Percentiles rank a stretch among this genome's conserved stretches.
Conservation (phyloP, 1,284 basidiomycete species). For the Stereum hirsutum region DNA sequence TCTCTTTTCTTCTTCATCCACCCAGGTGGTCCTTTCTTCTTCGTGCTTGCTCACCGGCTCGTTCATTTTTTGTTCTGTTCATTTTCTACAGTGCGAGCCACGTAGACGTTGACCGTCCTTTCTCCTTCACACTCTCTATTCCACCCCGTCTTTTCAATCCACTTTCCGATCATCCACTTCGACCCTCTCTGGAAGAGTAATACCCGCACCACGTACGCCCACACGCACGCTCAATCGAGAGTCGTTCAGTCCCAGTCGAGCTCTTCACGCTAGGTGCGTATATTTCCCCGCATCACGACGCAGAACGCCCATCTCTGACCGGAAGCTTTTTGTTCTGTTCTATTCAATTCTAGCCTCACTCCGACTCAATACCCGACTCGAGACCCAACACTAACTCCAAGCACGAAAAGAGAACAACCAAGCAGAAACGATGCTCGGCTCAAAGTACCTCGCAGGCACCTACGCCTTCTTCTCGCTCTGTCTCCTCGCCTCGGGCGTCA, state of each 20-base stretch:
- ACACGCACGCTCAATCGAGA: constrained; percentile 2
- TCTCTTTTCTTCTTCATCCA: constrained; percentile 19
- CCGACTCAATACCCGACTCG: too few relatives aligned
- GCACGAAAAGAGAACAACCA: too few relatives aligned
- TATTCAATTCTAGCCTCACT: too few relatives aligned
- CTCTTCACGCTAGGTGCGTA: too few relatives aligned
- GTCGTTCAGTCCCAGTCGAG: too few relatives aligned
- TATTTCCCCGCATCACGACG: too few relatives aligned
- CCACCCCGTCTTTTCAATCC: constrained; percentile 12
- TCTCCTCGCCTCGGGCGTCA: constrained; percentile 57
- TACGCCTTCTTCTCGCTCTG: constrained; percentile 65
- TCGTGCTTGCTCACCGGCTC: constrained; percentile 18
- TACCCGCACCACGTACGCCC: constrained; percentile 1
- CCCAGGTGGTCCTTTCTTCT: constrained; percentile 22
- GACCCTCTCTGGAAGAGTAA: constrained; percentile 6
- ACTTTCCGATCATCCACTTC: constrained; percentile 10
- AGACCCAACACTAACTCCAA: too few relatives aligned
- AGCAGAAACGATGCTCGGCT: too few relatives aligned
- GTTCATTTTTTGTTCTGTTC: constrained; percentile 16
- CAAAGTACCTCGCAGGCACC: constrained; percentile 54
- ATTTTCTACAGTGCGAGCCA: constrained; percentile 24
- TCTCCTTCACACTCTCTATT: constrained; percentile 20
- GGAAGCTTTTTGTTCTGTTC: too few relatives aligned
- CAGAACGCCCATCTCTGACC: too few relatives aligned
- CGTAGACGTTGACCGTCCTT: constrained; percentile 52